Evolutionary conservation across 2,329 filamentous ascomycete species (phyloP).

Genomic region (Xylariaceae sp.): DNA sequence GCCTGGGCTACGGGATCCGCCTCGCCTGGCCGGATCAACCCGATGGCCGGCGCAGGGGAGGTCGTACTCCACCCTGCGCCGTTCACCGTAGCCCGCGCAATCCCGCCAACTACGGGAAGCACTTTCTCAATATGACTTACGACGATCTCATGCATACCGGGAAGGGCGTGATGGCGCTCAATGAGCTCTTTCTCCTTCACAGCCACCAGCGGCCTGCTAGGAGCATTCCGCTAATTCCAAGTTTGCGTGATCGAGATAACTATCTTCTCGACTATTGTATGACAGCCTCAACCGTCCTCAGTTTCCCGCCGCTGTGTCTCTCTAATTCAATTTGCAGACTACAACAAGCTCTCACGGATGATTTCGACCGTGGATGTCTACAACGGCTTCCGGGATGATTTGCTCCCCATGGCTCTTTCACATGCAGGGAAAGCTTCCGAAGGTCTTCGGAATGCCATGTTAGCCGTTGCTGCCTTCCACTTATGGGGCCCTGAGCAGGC

Average conservation of each 20-base stretch:
- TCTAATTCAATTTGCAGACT: slow-evolving; percentile 33
- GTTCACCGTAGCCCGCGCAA: slow-evolving; percentile 28
- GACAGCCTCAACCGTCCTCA: slow-evolving; percentile 3
- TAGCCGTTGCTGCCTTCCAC: slow-evolving; percentile 44
- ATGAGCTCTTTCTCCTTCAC: slow-evolving; percentile 25
- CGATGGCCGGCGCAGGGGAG: slow-evolving; percentile 40
- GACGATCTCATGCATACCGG: slow-evolving; percentile 35
- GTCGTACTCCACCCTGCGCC: slow-evolving; percentile 32
- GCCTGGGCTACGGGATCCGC: slow-evolving; percentile 43
- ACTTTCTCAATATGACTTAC: slow-evolving; percentile 40
- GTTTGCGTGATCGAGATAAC: slow-evolving; percentile 30
- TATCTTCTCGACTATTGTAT: slow-evolving; percentile 33
- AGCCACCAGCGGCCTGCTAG: slow-evolving; percentile 29
- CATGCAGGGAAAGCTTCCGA: slow-evolving; percentile 33
- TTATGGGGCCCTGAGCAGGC: slow-evolving; percentile 38
- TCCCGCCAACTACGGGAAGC: slow-evolving; percentile 33
- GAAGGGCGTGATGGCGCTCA: slow-evolving; percentile 30
- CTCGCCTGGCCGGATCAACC: slow-evolving; percentile 46
- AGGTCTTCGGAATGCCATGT: slow-evolving; percentile 42
- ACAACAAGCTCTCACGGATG: slow-evolving; percentile 40
- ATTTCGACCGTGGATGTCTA: slow-evolving; percentile 44
- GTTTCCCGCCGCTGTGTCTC: background rate
- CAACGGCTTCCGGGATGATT: slow-evolving; percentile 44
- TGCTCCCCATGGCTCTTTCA: slow-evolving; percentile 44
- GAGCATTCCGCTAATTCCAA: slow-evolving; percentile 29